These are phyloP conservation scores for Chloris gayana DNA, from an alignment of 176 grass and related monocot genomes.

Conservation along the genomic window DNA sequence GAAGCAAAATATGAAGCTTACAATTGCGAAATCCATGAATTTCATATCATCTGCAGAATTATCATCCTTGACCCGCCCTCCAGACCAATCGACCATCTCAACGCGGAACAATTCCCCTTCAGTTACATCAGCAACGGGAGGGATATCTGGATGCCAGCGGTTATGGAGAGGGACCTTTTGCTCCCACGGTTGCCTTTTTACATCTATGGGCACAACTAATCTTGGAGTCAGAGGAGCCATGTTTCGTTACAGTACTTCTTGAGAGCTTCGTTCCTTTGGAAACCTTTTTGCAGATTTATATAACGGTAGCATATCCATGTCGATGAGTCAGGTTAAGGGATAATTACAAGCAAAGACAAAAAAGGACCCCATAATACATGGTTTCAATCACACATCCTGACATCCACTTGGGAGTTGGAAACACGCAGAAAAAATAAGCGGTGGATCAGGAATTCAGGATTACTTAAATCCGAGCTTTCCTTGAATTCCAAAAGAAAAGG, in stretches of 20 bases:
- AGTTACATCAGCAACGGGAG: constrained; percentile 72
- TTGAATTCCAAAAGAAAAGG: constrained; percentile 6
- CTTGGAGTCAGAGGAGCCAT: constrained; percentile 82
- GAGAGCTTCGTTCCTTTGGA: constrained; percentile 13
- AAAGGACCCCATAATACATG: constrained; percentile 11
- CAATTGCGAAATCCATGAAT: constrained; percentile 65
- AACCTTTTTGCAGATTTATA: constrained; percentile 23
- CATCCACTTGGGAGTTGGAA: constrained; percentile 12
- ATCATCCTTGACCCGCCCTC: constrained; percentile 64
- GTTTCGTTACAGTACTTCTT: constrained; percentile 11
- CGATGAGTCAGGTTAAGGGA: constrained; percentile 17
- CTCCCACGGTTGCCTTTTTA: constrained; percentile 86
- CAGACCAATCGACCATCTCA: constrained; percentile 86
- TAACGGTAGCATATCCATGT: background rate
- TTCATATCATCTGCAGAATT: constrained; percentile 87
- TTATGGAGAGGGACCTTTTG: constrained; percentile 82
- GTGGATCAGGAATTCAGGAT: constrained; percentile 13
- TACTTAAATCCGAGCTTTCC: background rate
- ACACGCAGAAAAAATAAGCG: background rate
- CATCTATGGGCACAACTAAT: constrained; percentile 72
- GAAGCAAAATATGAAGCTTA: constrained; percentile 42
- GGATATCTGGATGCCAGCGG: constrained; percentile 87
- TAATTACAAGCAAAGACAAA: constrained; percentile 12
- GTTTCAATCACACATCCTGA: constrained; percentile 10
- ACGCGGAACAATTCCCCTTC: constrained; percentile 84